Evolutionary conservation across 148 eudicot species (phyloP).

Genomic region (Diospyros kaki): DNA sequence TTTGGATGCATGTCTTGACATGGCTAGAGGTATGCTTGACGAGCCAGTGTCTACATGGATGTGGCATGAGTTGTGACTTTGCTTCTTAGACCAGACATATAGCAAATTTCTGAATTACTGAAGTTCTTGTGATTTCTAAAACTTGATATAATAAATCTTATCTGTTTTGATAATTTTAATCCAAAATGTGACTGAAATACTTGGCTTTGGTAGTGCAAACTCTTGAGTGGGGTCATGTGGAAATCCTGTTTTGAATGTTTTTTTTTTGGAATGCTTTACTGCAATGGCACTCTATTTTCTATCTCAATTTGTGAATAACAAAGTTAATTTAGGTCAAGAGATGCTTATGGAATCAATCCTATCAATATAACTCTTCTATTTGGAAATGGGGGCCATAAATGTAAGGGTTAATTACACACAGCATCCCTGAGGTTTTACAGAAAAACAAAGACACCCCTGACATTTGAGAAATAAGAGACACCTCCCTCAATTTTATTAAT

Average conservation of each 20-base stretch:
- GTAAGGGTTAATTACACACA: too few relatives aligned
- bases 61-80: too few relatives aligned
- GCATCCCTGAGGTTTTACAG: too few relatives aligned
- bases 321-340: background rate
- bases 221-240: background rate
- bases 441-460: too few relatives aligned
- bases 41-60: too few relatives aligned
- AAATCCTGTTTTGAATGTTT: background rate
- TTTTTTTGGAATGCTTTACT: background rate
- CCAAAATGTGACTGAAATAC: background rate
- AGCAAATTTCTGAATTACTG: background rate
- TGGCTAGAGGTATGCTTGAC: too few relatives aligned
- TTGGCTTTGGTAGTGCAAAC: background rate
- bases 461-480: too few relatives aligned
- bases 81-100: background rate
- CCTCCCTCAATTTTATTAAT: too few relatives aligned
- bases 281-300: background rate
- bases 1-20: too few relatives aligned
- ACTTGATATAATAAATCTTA: background rate
- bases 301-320: background rate
- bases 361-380: background rate
- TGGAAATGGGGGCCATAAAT: background rate
- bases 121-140: background rate
- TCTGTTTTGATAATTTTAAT: background rate
- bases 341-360: background rate